These are phyloP conservation scores for Pholiota adiposa DNA, from an alignment of 1,284 basidiomycete species.

Conservation along the genomic window DNA sequence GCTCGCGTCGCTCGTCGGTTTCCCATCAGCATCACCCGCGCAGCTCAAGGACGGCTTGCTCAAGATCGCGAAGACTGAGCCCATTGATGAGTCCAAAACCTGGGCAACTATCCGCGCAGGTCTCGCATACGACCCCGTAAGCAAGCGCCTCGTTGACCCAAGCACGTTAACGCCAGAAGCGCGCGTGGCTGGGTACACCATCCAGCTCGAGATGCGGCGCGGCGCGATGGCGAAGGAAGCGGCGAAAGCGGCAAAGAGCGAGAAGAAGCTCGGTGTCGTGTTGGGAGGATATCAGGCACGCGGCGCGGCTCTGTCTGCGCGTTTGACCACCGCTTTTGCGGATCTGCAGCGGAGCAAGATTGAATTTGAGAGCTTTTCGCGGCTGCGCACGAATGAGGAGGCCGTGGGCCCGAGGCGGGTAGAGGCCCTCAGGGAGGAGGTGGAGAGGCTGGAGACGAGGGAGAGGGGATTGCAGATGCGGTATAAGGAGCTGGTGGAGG, in stretches of 20 bases:
- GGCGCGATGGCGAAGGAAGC: slow-evolving; percentile 87
- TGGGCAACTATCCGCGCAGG: slow-evolving; percentile 71
- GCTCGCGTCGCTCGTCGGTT: slow-evolving; percentile 79
- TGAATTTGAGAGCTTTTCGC: slow-evolving; percentile 80
- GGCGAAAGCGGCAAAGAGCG: slow-evolving; percentile 80
- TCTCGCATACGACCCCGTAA: slow-evolving; percentile 65
- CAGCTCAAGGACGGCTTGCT: slow-evolving; percentile 79
- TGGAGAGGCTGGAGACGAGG: slow-evolving; percentile 74
- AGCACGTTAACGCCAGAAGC: slow-evolving; percentile 57
- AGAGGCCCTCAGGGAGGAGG: slow-evolving; percentile 81
- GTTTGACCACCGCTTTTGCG: slow-evolving; percentile 70
- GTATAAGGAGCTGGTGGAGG: slow-evolving; percentile 82
- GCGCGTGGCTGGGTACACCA: slow-evolving; percentile 67
- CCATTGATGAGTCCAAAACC: slow-evolving; percentile 57
- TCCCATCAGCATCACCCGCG: slow-evolving; percentile 81
- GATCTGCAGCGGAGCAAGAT: slow-evolving; percentile 70
- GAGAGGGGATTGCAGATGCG: slow-evolving; percentile 79
- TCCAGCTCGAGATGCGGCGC: slow-evolving; percentile 66
- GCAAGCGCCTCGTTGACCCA: slow-evolving; percentile 72
- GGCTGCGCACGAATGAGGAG: slow-evolving; percentile 72
- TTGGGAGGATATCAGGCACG: slow-evolving; percentile 92
- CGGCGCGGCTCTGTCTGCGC: slow-evolving; percentile 69
- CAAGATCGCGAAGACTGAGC: slow-evolving; percentile 63
- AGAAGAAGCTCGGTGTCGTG: slow-evolving; percentile 89
- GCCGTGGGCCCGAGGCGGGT: slow-evolving; percentile 78